phyloP scores from a whole-genome alignment of 2,329 filamentous ascomycete genomes.

The Coniochaeta sp. region DNA sequence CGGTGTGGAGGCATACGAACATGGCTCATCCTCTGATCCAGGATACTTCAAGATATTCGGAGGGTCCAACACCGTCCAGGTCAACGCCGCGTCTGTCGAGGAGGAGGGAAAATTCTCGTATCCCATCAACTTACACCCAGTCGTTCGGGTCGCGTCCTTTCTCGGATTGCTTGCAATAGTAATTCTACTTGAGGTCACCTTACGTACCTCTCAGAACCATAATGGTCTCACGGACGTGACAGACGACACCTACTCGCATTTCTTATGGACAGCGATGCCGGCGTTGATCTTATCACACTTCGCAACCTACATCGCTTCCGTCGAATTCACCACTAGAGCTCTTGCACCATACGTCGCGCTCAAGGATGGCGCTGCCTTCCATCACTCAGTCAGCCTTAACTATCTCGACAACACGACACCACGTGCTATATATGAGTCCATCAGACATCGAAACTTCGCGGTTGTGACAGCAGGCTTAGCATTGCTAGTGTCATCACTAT shows the following conservation, averaged over 20 bases:
- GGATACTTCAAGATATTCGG: constrained; percentile 18
- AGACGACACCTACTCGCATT: constrained; percentile 18
- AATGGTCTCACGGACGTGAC: constrained; percentile 22
- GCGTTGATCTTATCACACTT: constrained; percentile 19
- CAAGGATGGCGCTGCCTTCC: constrained; percentile 16
- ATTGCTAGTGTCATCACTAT: constrained; percentile 18
- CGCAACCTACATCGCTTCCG: constrained; percentile 20
- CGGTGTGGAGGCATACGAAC: constrained; percentile 27
- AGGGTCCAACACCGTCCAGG: constrained; percentile 6
- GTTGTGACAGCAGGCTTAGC: constrained; percentile 19
- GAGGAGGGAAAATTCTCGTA: constrained; percentile 17
- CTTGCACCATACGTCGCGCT: constrained; percentile 25
- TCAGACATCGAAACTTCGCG: constrained; percentile 17
- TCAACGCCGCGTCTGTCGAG: constrained; percentile 8
- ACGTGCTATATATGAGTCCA: constrained; percentile 17
- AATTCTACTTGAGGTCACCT: constrained; percentile 23
- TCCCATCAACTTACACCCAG: constrained; percentile 20
- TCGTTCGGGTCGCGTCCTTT: constrained; percentile 18
- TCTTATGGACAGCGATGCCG: constrained; percentile 26
- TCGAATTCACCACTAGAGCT: constrained; percentile 23
- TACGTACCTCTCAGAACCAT: constrained; percentile 20
- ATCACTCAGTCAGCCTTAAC: constrained; percentile 21
- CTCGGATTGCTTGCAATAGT: constrained; percentile 21
- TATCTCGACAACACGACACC: constrained; percentile 22
- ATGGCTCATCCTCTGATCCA: constrained; percentile 10